Percentiles rank a stretch among this genome's conserved stretches.
phyloP scores from a whole-genome alignment of 2,329 filamentous ascomycete species.

The Grosmannia clavigera region DNA sequence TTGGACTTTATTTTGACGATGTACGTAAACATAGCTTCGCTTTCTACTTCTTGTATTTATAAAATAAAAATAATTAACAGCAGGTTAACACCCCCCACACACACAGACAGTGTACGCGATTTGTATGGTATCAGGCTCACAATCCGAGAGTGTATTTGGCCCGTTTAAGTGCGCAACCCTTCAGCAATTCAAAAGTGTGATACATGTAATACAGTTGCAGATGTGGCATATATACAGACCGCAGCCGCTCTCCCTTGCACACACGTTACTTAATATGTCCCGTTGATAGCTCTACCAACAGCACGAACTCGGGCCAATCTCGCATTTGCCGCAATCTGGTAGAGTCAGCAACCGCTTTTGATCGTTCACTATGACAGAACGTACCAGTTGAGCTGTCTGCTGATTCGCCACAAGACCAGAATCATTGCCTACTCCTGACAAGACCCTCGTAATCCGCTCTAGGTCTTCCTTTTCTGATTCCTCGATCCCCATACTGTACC shows the following conservation, averaged over 20 bases:
- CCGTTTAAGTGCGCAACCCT: too few species aligned
- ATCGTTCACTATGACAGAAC: not conserved
- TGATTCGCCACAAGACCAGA: not conserved
- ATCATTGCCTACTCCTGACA: not conserved
- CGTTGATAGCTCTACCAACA: not conserved
- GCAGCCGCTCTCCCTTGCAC: not conserved
- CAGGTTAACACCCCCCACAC: too few species aligned
- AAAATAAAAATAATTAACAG: too few species aligned
- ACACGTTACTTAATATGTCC: not conserved
- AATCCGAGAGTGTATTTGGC: too few species aligned
- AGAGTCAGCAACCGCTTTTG: not conserved
- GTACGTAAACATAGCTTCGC: too few species aligned
- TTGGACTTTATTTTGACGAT: too few species aligned
- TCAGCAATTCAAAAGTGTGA: too few species aligned
- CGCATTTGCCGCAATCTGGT: not conserved
- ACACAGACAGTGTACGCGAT: too few species aligned
- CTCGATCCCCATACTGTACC: not conserved
- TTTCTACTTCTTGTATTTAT: too few species aligned
- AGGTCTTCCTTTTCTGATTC: not conserved
- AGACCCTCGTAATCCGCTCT: not conserved
- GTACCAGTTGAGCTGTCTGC: not conserved
- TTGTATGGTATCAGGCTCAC: too few species aligned
- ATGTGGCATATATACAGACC: too few species aligned
- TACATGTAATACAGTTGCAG: too few species aligned
- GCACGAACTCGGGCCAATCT: not conserved